These are phyloP conservation scores for Lindgomyces ingoldianus DNA, from an alignment of 495 filamentous ascomycete species.

Conservation along the genomic window DNA sequence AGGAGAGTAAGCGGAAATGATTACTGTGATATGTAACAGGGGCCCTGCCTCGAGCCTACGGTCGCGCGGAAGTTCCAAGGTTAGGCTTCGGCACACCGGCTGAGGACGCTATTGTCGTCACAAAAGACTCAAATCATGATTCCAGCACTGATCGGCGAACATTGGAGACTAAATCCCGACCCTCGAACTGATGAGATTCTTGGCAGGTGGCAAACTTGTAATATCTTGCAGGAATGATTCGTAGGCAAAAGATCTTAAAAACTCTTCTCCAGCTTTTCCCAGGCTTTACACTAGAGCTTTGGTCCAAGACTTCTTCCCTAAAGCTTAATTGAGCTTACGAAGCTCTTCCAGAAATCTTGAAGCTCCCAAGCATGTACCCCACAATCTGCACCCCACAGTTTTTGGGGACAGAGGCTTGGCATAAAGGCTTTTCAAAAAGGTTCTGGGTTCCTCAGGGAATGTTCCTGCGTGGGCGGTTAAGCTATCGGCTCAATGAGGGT, in stretches of 20 bases:
- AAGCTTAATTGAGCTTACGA: conserved; percentile 33
- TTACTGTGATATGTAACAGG: background rate
- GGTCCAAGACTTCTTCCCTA: background rate
- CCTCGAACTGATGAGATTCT: background rate
- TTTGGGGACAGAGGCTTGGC: background rate
- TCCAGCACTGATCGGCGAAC: background rate
- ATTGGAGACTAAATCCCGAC: background rate
- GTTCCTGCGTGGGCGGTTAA: background rate
- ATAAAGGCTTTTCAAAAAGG: background rate
- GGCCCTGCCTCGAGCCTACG: conserved; percentile 12
- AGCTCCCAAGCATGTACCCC: conserved; percentile 18
- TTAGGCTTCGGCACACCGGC: conserved; percentile 24
- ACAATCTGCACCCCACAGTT: conserved; percentile 29
- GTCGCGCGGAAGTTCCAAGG: conserved; percentile 26
- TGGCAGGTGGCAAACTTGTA: background rate
- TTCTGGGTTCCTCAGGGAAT: background rate
- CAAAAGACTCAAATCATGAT: conserved; percentile 23
- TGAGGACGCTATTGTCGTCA: conserved; percentile 3
- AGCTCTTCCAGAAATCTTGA: background rate
- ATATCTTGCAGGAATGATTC: no score
- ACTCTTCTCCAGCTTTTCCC: background rate
- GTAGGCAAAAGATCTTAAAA: background rate
- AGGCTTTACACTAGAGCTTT: background rate
- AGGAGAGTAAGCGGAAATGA: conserved; percentile 16
- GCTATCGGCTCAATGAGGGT: background rate